These are phyloP conservation scores for Helichrysum umbraculigerum DNA, from an alignment of 129 eudicot species.

Conservation along the genomic window DNA sequence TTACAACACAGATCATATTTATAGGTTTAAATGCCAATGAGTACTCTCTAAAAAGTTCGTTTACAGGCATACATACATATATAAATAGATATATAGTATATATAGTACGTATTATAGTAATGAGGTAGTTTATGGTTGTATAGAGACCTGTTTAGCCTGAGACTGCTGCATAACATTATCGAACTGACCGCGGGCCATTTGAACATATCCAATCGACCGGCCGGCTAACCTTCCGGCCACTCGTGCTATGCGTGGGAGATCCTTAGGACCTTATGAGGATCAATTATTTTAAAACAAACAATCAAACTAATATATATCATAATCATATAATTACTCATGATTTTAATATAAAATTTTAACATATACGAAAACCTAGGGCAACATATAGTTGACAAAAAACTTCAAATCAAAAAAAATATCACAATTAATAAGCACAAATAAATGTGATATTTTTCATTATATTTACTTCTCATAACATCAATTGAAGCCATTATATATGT, in stretches of 20 bases:
- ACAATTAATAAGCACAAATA: not conserved
- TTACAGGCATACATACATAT: not conserved
- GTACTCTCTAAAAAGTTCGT: no score
- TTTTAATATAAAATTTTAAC: not conserved
- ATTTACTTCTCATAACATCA: constrained; percentile 7
- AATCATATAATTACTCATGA: not conserved
- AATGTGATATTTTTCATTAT: not conserved
- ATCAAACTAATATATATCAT: not conserved
- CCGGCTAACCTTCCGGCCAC: constrained; percentile 75
- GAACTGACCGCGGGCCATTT: constrained; percentile 94
- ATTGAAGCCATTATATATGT: not conserved
- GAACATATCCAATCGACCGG: constrained; percentile 82
- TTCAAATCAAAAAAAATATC: not conserved
- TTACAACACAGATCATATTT: constrained; percentile 3
- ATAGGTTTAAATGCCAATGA: not conserved
- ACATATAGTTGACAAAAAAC: not conserved
- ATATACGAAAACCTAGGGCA: constrained; percentile 2
- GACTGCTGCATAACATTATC: constrained; percentile 88
- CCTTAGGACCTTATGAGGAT: constrained; percentile 62
- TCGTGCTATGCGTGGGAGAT: constrained; percentile 72
- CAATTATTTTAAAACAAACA: not conserved
- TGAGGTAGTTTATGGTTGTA: not conserved
- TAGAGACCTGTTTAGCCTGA: constrained; percentile 78
- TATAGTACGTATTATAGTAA: not conserved
- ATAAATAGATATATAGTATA: no score